These are phyloP conservation scores for Solanum arcanum DNA, from an alignment of 257 asterid genomes.

Conservation along the genomic window DNA sequence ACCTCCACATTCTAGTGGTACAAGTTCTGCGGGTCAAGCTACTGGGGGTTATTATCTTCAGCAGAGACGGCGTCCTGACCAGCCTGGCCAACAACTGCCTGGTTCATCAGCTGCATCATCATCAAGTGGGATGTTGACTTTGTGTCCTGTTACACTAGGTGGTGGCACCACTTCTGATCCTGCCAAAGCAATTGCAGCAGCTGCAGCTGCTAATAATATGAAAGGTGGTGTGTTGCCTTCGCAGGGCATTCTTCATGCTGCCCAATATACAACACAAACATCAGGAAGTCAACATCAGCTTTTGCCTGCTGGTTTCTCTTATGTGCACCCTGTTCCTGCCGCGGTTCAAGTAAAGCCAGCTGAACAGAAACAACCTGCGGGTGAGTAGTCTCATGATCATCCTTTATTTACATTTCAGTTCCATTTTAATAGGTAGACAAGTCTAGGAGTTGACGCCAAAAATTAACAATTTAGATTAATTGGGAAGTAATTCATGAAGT, in stretches of 20 bases:
- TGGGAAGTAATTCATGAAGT: slow-evolving; percentile 19
- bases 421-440: not conserved
- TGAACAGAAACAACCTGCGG: slow-evolving; percentile 85
- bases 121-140: slow-evolving; percentile 38
- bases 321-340: slow-evolving; percentile 55
- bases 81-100: slow-evolving; percentile 36
- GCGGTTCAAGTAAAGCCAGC: slow-evolving; percentile 68
- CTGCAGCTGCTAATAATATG: slow-evolving; percentile 46
- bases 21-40: slow-evolving; percentile 24
- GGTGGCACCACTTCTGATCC: slow-evolving; percentile 66
- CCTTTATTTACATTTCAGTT: not conserved
- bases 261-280: slow-evolving; percentile 49
- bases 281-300: slow-evolving; percentile 36
- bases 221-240: slow-evolving; percentile 51
- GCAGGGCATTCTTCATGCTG: slow-evolving; percentile 39
- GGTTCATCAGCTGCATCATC: slow-evolving; percentile 26
- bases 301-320: slow-evolving; percentile 56
- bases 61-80: slow-evolving; percentile 53
- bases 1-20: slow-evolving; percentile 26
- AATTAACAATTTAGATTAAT: not conserved
- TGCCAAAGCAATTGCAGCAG: slow-evolving; percentile 69
- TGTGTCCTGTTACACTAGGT: slow-evolving; percentile 28
- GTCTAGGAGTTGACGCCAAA: not conserved
- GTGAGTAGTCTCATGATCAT: slow-evolving; percentile 22
- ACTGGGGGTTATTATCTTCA: slow-evolving; percentile 44